Base-by-base conservation (phyloP, 768 basidiomycete genomes). In the Boletus eberwhitei region DNA sequence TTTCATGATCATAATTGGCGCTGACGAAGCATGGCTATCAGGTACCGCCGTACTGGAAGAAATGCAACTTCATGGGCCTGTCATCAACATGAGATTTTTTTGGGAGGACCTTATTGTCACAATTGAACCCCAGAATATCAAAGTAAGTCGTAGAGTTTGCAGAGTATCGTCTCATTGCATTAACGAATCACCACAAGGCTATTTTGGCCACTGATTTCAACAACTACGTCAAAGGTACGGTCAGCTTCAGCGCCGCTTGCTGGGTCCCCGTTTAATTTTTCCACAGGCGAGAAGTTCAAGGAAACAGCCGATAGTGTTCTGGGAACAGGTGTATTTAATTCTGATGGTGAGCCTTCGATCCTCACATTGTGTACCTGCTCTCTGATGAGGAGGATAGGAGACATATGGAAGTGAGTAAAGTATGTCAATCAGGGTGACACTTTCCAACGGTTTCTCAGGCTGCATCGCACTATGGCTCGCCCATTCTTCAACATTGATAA, bases 401-500 rank as follows among this genome's bases (percentile, higher is more conserved):
- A 86, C 1, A 75, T 81, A 68, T 88, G 87, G 87, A 88, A 84
- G 83, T 86, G 60, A 56, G 77, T 24, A 43, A 31, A 22, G 37
- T n/a, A 9, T 26, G 5, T 22, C 19, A 14, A 1, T 24, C 35
- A 17, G 8, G 1, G 34, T 45, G 8, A 12, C 52, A 50, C 8
- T 22, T 21, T n/a, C 48, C 42, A 53, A 45, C 21, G 2, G 13
- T 16, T 42, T 47, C 34, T 7, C 26, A 80, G 85, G 62, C 79
- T 86, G 60, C 86, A 88, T 64, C 81, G 86, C 11, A 61, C 75
- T 5, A 85, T 89, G 74, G 83, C 85, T 0, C 80, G 87, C 0
- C 87, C 87, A 0, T 88, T 88, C 73, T 88, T 90, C 72, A 79
- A 67, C 50, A 77, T 75, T 42, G 85, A 87, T 34, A 73, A 78